Percentiles rank a stretch among this genome's conserved stretches.
phyloP scores from a whole-genome alignment of 768 basidiomycete species.

The Tylopilus sp. region DNA sequence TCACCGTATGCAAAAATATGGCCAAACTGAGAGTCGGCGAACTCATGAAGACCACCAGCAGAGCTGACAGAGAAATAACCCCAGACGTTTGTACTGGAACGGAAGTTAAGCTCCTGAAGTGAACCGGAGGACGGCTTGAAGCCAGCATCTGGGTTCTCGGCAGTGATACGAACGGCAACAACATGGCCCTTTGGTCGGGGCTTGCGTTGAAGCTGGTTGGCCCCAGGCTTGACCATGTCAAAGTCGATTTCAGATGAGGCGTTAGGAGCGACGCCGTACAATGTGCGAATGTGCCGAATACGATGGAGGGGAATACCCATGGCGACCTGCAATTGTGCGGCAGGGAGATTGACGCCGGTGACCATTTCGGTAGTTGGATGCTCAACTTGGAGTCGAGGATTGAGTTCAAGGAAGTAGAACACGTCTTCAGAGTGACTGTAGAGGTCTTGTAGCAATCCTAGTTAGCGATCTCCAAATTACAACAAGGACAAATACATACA shows the following conservation, averaged over 20 bases:
- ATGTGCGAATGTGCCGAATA: conserved; percentile 90
- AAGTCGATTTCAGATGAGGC: conserved; percentile 94
- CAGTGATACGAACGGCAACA: conserved; percentile 98
- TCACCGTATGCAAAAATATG: conserved; percentile 99
- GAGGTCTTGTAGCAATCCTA: conserved; percentile 55
- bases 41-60: conserved; percentile 96
- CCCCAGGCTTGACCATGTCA: conserved; percentile 87
- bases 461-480: background rate
- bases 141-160: conserved; percentile 98
- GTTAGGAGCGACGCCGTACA: conserved; percentile 92
- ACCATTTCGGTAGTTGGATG: conserved; percentile 99
- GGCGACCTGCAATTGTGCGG: conserved; percentile 93
- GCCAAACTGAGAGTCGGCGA: conserved; percentile 98
- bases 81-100: conserved; percentile 99
- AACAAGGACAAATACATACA: conserved; percentile 43
- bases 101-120: conserved; percentile 98
- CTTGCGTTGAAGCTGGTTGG: conserved; percentile 85
- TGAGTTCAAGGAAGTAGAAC: conserved; percentile 97
- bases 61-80: conserved; percentile 98
- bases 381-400: conserved; percentile 99
- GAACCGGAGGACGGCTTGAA: conserved; percentile 99
- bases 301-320: conserved; percentile 98
- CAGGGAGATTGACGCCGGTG: conserved; percentile 96
- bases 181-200: conserved; percentile 98
- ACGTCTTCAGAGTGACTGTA: conserved; percentile 92